Evolutionary conservation across 1,284 basidiomycete species (phyloP).

Genomic region (Boletus sp.): DNA sequence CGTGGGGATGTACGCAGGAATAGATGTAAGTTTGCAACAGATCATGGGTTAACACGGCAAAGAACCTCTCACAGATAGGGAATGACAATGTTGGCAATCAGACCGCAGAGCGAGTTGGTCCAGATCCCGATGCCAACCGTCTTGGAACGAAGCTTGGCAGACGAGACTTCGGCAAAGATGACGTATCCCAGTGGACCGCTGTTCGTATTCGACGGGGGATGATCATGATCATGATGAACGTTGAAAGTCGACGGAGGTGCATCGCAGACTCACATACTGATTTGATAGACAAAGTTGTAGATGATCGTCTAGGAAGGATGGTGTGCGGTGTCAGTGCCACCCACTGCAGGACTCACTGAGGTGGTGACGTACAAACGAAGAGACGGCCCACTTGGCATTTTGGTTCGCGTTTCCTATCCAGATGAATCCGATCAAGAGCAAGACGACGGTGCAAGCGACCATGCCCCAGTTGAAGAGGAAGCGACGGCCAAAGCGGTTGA

Average conservation of each 20-base stretch:
- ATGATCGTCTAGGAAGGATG: slow-evolving; percentile 20
- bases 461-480: slow-evolving; percentile 31
- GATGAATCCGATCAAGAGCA: slow-evolving; percentile 29
- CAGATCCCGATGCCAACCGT: slow-evolving; percentile 29
- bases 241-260: background rate
- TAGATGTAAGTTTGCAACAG: background rate
- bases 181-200: slow-evolving; percentile 30
- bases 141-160: slow-evolving; percentile 32
- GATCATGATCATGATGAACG: background rate
- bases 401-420: slow-evolving; percentile 21
- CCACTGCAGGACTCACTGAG: background rate
- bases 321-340: background rate
- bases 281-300: slow-evolving; percentile 29
- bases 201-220: slow-evolving; percentile 1
- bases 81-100: slow-evolving; percentile 24
- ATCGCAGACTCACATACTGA: slow-evolving; percentile 18
- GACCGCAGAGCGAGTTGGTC: slow-evolving; percentile 23
- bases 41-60: background rate
- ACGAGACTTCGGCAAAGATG: slow-evolving; percentile 30
- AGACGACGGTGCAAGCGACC: slow-evolving; percentile 22
- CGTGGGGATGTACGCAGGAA: background rate
- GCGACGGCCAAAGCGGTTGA: slow-evolving; percentile 28
- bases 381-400: slow-evolving; percentile 22
- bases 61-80: slow-evolving; percentile 27
- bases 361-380: slow-evolving; percentile 20